phyloP scores from a whole-genome alignment of 345 rosid genomes.

The Eucalyptus regnans region DNA sequence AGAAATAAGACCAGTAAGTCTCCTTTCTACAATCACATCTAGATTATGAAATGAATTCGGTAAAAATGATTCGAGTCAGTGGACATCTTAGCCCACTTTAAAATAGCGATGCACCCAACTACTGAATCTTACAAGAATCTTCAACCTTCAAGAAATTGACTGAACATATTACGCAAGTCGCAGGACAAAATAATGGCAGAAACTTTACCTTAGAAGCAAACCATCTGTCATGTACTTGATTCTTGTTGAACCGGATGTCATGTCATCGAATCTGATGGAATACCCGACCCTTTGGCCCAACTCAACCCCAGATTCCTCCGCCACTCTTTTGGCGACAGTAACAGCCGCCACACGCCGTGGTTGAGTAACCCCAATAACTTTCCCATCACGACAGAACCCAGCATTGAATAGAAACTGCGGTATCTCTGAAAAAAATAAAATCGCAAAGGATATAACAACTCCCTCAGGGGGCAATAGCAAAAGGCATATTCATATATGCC shows the following conservation, averaged over 20 bases:
- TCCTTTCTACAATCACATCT: neutral
- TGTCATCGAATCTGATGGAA: slow-evolving; percentile 74
- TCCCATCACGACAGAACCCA: slow-evolving; percentile 72
- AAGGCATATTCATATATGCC: neutral
- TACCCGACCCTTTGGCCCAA: slow-evolving; percentile 86
- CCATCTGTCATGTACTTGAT: slow-evolving; percentile 96
- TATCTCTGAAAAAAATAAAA: slow-evolving; percentile 30
- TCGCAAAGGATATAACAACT: neutral
- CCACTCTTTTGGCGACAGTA: slow-evolving; percentile 78
- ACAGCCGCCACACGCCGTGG: slow-evolving; percentile 95
- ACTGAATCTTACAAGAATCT: neutral
- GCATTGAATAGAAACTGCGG: slow-evolving; percentile 72
- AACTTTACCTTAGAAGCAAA: slow-evolving; percentile 52
- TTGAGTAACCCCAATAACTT: slow-evolving; percentile 69
- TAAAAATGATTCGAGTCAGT: neutral
- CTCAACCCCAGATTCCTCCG: slow-evolving; percentile 70
- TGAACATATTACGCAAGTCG: neutral
- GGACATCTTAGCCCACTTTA: neutral
- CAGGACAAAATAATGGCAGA: neutral
- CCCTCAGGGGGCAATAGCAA: neutral
- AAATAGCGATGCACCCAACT: neutral
- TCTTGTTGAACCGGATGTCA: slow-evolving; percentile 54
- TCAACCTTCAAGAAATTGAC: neutral
- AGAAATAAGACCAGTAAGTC: neutral
- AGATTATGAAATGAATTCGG: neutral